Conservation (phyloP, 2,329 filamentous ascomycete genomes). For the Colletotrichum viniferum region DNA sequence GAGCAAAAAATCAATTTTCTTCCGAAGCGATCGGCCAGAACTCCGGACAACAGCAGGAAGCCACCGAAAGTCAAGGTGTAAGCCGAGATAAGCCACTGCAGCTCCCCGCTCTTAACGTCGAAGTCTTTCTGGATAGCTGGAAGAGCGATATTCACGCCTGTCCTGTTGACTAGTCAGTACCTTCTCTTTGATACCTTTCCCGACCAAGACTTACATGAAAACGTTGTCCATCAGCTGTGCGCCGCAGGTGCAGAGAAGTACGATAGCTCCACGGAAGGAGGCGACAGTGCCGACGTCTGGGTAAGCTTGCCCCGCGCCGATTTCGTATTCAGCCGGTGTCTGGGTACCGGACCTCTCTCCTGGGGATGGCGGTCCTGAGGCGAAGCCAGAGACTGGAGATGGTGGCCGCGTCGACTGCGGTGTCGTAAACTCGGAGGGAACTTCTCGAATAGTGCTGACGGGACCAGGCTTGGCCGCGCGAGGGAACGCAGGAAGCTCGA, state of each 20-base stretch:
- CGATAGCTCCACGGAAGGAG: background rate
- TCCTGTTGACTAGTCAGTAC: background rate
- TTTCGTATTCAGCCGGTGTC: background rate
- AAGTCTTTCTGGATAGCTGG: constrained; percentile 12
- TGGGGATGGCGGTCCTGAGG: background rate
- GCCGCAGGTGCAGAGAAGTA: constrained; percentile 10
- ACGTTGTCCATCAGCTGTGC: constrained; percentile 11
- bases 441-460: constrained; percentile 11
- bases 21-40: constrained; percentile 14
- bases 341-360: background rate
- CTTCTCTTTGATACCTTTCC: background rate
- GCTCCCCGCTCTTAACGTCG: background rate
- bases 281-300: constrained; percentile 10
- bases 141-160: constrained; percentile 5
- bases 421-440: constrained; percentile 1
- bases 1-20: constrained; percentile 13
- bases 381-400: background rate
- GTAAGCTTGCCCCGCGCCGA: constrained; percentile 3
- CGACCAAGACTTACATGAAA: background rate
- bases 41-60: constrained; percentile 4
- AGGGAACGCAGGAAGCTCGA: constrained; percentile 4
- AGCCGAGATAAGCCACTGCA: constrained; percentile 16
- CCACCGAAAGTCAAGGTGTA: constrained; percentile 15
- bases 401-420: constrained; percentile 15
- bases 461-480: constrained; percentile 4